Conservation (phyloP, 768 basidiomycete species). For the Stropharia rugosoannulata region DNA sequence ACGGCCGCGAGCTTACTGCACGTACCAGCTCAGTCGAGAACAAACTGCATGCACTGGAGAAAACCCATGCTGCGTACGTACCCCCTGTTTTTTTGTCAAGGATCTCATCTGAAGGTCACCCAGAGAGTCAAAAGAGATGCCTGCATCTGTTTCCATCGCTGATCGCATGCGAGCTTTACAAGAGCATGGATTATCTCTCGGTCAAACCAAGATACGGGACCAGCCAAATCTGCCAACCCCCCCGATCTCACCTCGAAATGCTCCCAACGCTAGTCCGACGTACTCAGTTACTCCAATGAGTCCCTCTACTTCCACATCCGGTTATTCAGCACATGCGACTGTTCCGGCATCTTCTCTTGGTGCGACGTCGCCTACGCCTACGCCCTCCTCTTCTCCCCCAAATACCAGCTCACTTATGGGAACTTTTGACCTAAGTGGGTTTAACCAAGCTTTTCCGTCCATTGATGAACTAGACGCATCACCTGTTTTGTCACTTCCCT, state of each 20-base stretch:
- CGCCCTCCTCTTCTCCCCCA: slow-evolving; percentile 63
- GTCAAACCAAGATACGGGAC: slow-evolving; percentile 59
- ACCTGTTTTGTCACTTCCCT: slow-evolving; percentile 45
- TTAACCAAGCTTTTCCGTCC: slow-evolving; percentile 68
- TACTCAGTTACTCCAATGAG: slow-evolving; percentile 23
- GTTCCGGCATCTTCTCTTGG: slow-evolving; percentile 72
- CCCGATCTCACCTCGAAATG: slow-evolving; percentile 37
- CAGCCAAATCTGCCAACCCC: slow-evolving; percentile 36
- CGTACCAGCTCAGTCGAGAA: slow-evolving; percentile 42
- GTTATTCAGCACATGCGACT: slow-evolving; percentile 59
- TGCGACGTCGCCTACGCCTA: slow-evolving; percentile 74
- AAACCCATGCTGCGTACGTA: slow-evolving; percentile 30
- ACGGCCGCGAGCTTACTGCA: slow-evolving; percentile 36
- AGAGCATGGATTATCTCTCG: slow-evolving; percentile 66
- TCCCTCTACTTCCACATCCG: slow-evolving; percentile 32
- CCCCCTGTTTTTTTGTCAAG: slow-evolving; percentile 4
- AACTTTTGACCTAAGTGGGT: slow-evolving; percentile 47
- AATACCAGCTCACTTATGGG: slow-evolving; percentile 24
- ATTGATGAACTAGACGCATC: slow-evolving; percentile 74
- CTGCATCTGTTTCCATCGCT: slow-evolving; percentile 67
- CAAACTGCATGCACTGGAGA: slow-evolving; percentile 45
- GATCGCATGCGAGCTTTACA: slow-evolving; percentile 78
- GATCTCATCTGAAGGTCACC: slow-evolving; percentile 9
- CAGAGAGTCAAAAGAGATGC: slow-evolving; percentile 34
- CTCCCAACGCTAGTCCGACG: slow-evolving; percentile 24